Evolutionary conservation across 768 basidiomycete genomes (phyloP).

Genomic region (Boletus fagicola): DNA sequence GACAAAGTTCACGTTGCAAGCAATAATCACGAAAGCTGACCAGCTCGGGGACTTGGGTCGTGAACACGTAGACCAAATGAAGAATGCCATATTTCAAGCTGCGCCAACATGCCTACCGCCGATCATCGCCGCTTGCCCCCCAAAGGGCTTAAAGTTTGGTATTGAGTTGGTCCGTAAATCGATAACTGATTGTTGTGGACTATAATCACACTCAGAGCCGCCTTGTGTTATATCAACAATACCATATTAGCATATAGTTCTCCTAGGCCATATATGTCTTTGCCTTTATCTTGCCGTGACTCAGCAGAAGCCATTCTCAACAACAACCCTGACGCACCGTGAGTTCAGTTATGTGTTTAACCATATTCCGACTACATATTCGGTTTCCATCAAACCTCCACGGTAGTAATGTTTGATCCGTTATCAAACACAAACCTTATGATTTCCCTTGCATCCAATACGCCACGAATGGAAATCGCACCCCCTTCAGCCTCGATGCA

Average conservation of each 20-base stretch:
- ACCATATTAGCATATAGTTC: background rate
- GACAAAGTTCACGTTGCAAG: slow-evolving; percentile 60
- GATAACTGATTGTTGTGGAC: slow-evolving; percentile 58
- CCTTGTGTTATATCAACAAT: background rate
- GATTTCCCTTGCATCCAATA: background rate
- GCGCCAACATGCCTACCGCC: slow-evolving; percentile 65
- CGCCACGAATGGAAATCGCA: background rate
- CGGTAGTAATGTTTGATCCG: background rate
- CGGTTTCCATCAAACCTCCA: background rate
- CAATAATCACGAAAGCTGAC: slow-evolving; percentile 73
- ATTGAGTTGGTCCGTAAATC: slow-evolving; percentile 55
- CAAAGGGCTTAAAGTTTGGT: slow-evolving; percentile 52
- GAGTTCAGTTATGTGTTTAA: background rate
- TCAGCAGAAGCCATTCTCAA: background rate
- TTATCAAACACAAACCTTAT: background rate
- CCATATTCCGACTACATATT: background rate
- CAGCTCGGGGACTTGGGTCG: slow-evolving; percentile 38
- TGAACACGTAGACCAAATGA: slow-evolving; percentile 41
- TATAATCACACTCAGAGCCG: slow-evolving; percentile 16
- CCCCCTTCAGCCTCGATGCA: background rate
- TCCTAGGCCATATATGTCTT: background rate
- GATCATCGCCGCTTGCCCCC: slow-evolving; percentile 52
- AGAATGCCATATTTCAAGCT: slow-evolving; percentile 48
- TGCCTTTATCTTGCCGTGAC: background rate
- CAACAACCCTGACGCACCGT: slow-evolving; percentile 5